Base-by-base conservation (phyloP, 306 rosid species). In the Senna tora region DNA sequence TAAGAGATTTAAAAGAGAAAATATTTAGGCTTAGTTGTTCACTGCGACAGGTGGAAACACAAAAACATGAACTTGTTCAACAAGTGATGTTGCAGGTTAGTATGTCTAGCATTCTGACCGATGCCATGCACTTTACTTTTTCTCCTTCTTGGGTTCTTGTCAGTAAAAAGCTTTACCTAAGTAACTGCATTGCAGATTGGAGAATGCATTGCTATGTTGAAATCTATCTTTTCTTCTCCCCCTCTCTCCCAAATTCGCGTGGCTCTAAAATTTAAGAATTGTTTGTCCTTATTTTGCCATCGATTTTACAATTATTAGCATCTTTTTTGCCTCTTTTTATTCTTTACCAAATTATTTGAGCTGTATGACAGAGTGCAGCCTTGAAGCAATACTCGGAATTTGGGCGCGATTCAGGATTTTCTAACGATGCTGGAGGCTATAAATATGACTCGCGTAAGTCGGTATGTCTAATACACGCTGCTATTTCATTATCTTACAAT, bases 1-100 rank as follows among this genome's bases (percentile, higher is more conserved):
- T 89, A 33, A 82, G 87, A 81, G 97, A 91, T 58, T 68, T 91
- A 71, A 94, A 94, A 74, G 90, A 87, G 78, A 94, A 91, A 74
- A 72, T 94, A 32, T 94, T 89, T 17, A 72, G 78, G 45, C 80
- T 91, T 55, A 91, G 80, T 49, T 73, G 91, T 55, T 76, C 86
- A 22, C 76, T 84, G n/a, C 85, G 93, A 69, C 91, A 89, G 70
- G 55, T 69, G 73, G 96, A 94, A 76, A 85, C 41, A 79, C 91
- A 89, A 65, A 94, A 80, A 56, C 76, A 80, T 28, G 97, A 87
- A 67, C 95, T 94, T 75, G 69, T 82, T 70, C 91, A 88, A 74
- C 95, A 91, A 76, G 82, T 91, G 75, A 86, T 84, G 67, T 78
- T 80, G 22, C 78, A 51, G 85, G 86, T 82, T 70, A 84, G 82